Conservation (phyloP, 352 stramenopile species). For the Globisporangium cylindrosporum region DNA sequence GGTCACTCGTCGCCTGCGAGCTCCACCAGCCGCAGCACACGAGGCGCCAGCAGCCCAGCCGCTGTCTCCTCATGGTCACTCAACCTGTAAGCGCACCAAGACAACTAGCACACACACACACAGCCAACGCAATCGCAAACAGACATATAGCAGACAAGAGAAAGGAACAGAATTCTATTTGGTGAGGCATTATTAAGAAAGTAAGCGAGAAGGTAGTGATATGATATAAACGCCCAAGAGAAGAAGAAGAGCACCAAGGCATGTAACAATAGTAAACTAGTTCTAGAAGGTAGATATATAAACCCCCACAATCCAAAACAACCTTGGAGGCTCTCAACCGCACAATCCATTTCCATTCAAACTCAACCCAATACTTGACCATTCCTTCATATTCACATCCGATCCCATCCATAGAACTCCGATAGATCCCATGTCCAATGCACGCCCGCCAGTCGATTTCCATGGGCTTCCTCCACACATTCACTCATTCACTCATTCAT, state of each 20-base stretch:
- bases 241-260: not conserved
- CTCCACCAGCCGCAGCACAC: not conserved
- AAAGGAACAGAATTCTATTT: not conserved
- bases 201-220: not conserved
- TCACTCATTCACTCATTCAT: not conserved
- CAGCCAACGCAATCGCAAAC: not conserved
- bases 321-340: not conserved
- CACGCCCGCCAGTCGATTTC: constrained; percentile 1
- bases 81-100: not conserved
- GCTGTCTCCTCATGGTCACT: not conserved
- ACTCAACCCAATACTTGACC: too few species aligned
- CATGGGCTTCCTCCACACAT: not conserved
- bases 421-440: not conserved
- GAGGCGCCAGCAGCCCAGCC: constrained; percentile 2
- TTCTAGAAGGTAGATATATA: constrained; percentile 2
- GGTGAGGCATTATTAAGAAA: constrained; percentile 1
- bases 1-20: constrained; percentile 6
- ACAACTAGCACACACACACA: not conserved
- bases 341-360: not conserved
- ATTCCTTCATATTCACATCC: not conserved
- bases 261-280: constrained; percentile 11
- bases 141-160: not conserved
- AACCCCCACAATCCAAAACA: constrained; percentile 7
- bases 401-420: not conserved
- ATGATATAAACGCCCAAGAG: not conserved